Base-by-base conservation (phyloP, 768 basidiomycete species). In the Boletus vinaceobasis region DNA sequence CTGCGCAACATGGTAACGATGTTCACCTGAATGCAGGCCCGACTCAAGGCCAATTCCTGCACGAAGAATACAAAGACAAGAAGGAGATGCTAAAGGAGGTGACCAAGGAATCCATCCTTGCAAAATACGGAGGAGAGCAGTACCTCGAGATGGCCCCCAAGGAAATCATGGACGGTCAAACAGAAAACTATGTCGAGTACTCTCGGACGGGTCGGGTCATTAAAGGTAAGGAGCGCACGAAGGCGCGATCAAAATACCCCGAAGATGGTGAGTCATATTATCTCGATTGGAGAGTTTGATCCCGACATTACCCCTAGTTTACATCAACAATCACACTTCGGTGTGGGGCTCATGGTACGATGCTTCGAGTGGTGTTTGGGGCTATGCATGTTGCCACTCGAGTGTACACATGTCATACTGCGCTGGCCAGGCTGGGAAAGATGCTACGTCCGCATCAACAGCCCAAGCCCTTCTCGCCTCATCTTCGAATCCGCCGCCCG, bases 261-360 rank as follows among this genome's bases (percentile, higher is more conserved):
- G 97, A 99, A 74, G 93, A 98, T 80, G 87, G 94, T 94, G 68
- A 58, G 87, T 40, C 55, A 23, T 36, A 32, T 37, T 52, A 21
- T 50, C 46, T 39, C 17, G 15, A 17, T 19, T 2, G 29, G 33
- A 31, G 15, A 38, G 23, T n/a, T n/a, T 17, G 47, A 48, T 40
- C 15, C 19, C 15, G 23, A 65, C 38, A 5, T 29, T 9, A 4
- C 39, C 21, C 60, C 2, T 59, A 98, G 94, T 94, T 7, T 87
- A 82, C 62, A 75, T 89, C 65, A 95, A 94, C 71, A 99, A 99
- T 66, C 97, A 99, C 65, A 93, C 88, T 1, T 77, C 84, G 5
- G 86, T 98, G n/a, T 99, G 97, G 97, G 97, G 97, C 43, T 99
- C 97, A 42, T 98, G 86, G 85, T 98, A 90, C 69, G 85, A 90